phyloP scores from a whole-genome alignment of 2,329 filamentous ascomycete genomes.

The Fusarium protoensiforme region DNA sequence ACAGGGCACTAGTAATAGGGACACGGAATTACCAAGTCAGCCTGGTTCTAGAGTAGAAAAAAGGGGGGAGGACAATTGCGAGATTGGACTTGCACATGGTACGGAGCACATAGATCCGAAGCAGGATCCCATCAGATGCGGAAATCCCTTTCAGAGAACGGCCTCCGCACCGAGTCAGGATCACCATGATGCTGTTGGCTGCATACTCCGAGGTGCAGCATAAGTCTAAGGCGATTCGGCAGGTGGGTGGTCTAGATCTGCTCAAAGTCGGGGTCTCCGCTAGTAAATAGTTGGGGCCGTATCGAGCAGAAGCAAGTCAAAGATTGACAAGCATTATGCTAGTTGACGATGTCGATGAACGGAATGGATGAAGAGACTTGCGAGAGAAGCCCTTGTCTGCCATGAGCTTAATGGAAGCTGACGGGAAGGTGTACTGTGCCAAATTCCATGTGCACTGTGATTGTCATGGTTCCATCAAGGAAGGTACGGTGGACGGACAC shows the following conservation, averaged over 20 bases:
- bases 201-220: conserved; percentile 22
- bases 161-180: conserved; percentile 8
- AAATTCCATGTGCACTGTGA: background rate
- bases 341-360: background rate
- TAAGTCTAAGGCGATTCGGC: conserved; percentile 22
- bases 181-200: conserved; percentile 25
- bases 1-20: conserved; percentile 21
- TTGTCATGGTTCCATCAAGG: background rate
- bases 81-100: conserved; percentile 5
- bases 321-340: conserved; percentile 15
- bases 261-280: conserved; percentile 10
- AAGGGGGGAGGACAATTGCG: conserved; percentile 21
- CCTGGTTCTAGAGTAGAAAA: conserved; percentile 23
- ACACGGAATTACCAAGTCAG: conserved; percentile 27
- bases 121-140: conserved; percentile 3
- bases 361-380: background rate
- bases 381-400: conserved; percentile 1
- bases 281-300: conserved; percentile 1
- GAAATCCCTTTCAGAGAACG: conserved; percentile 19
- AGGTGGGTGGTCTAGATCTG: conserved; percentile 31
- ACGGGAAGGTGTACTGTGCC: conserved; percentile 1
- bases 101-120: background rate
- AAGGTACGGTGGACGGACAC: background rate
- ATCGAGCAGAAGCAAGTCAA: background rate
- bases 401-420: background rate